phyloP scores from a whole-genome alignment of 1,284 basidiomycete genomes.

The Cryptococcus jaspeensis region DNA sequence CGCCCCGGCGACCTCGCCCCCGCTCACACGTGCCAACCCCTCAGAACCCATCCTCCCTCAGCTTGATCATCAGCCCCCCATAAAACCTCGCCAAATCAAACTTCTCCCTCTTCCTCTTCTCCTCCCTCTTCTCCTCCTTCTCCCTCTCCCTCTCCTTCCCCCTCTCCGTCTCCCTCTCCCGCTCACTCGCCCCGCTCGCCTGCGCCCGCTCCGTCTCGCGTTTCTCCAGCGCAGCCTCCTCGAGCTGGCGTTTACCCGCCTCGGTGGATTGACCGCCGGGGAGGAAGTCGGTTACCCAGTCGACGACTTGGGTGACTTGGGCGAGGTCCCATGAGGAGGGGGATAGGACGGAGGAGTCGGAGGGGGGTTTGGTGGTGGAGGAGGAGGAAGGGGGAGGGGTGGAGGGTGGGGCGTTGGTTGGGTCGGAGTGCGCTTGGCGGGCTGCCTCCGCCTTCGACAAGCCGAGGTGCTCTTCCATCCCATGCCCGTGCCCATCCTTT shows the following conservation, averaged over 20 bases:
- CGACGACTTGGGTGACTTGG: conserved; percentile 49
- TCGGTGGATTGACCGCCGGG: conserved; percentile 33
- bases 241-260: conserved; percentile 40
- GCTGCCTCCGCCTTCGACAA: conserved; percentile 9
- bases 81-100: conserved; percentile 52
- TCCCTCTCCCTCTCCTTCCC: not conserved
- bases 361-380: not conserved
- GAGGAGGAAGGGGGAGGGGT: not conserved
- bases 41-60: conserved; percentile 49
- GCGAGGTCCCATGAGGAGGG: conserved; percentile 40
- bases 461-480: conserved; percentile 25
- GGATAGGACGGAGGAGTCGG: not conserved
- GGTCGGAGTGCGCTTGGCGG: conserved; percentile 13
- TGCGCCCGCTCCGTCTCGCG: conserved; percentile 17
- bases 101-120: conserved; percentile 44
- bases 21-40: not conserved
- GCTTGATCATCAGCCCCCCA: conserved; percentile 50
- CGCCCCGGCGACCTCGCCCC: not conserved
- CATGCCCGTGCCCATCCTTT: conserved; percentile 11
- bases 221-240: conserved; percentile 43
- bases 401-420: not conserved
- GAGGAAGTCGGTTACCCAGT: conserved; percentile 50
- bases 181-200: not conserved
- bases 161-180: not conserved
- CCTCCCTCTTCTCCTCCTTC: conserved; percentile 16